These are phyloP conservation scores for Fusarium ambrosium DNA, from an alignment of 2,329 filamentous ascomycete genomes.

Conservation along the genomic window DNA sequence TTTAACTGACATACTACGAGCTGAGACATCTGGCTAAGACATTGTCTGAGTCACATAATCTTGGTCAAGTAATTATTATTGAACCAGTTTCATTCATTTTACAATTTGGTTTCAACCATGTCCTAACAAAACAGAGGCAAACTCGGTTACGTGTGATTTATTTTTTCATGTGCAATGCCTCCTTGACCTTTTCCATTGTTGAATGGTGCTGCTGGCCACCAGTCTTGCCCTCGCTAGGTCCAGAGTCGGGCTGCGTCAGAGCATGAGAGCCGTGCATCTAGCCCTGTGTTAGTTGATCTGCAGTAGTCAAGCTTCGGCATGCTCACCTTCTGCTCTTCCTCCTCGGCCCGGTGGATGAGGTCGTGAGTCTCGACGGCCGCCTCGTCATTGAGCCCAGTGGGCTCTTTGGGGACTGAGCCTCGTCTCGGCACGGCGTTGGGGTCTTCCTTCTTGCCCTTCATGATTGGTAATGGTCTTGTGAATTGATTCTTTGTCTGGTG, in stretches of 20 bases:
- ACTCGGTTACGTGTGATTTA: not conserved
- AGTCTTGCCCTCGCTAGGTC: conserved; percentile 10
- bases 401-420: conserved; percentile 24
- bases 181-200: conserved; percentile 48
- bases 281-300: not conserved
- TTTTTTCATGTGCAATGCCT: conserved; percentile 43
- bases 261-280: conserved; percentile 46
- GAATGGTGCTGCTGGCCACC: conserved; percentile 13
- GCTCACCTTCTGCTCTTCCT: conserved; percentile 49
- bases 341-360: conserved; percentile 52
- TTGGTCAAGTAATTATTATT: not conserved
- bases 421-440: not conserved
- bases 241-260: conserved; percentile 39
- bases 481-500: not conserved
- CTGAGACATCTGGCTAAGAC: not conserved
- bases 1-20: not conserved
- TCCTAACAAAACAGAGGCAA: not conserved
- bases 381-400: conserved; percentile 48
- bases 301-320: not conserved
- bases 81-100: conserved; percentile 11
- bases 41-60: not conserved
- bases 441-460: conserved; percentile 10
- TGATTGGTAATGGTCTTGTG: conserved; percentile 5
- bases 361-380: conserved; percentile 51
- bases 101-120: conserved; percentile 29